Evolutionary conservation across 75 land plant genomes (phyloP).

Genomic region (Azolla pinnata): DNA sequence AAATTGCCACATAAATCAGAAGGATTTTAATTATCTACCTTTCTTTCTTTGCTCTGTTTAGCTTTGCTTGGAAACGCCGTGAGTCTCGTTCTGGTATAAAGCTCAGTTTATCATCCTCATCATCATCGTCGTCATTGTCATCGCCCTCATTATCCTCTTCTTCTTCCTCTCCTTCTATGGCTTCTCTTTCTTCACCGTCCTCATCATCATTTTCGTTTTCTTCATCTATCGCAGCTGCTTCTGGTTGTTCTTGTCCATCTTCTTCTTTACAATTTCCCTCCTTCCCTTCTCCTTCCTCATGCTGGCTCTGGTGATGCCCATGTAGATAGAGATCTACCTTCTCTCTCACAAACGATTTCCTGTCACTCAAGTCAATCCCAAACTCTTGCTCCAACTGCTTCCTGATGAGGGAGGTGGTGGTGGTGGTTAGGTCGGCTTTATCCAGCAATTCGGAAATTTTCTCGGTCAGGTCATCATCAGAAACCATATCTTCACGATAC

Average conservation of each 20-base stretch:
- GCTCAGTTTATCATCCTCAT: conserved; percentile 16
- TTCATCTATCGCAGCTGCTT: conserved; percentile 7
- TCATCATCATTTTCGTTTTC: conserved; percentile 7
- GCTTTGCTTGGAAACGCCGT: conserved; percentile 22
- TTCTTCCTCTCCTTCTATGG: conserved; percentile 12
- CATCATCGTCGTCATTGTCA: conserved; percentile 7
- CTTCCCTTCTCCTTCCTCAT: conserved; percentile 6
- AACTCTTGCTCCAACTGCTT: conserved; percentile 28
- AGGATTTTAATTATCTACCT: too few species aligned
- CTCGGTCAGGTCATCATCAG: conserved; percentile 22
- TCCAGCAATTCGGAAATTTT: conserved; percentile 14
- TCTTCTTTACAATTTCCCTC: conserved; percentile 20
- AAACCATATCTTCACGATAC: conserved; percentile 17
- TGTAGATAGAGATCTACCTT: conserved; percentile 25
- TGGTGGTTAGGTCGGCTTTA: conserved; percentile 20
- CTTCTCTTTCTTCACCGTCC: conserved; percentile 13
- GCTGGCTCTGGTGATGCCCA: conserved; percentile 11
- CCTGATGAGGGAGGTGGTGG: conserved; percentile 21
- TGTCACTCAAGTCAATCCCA: conserved; percentile 20
- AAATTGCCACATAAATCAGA: too few species aligned
- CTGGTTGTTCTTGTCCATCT: conserved; percentile 14
- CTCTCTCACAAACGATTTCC: conserved; percentile 27
- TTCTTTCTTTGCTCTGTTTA: conserved; percentile 23
- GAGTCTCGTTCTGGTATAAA: conserved; percentile 16
- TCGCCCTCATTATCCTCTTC: conserved; percentile 4